Conservation (phyloP, 192 early-diverging fungal genomes). For the Coemansia sp. region DNA sequence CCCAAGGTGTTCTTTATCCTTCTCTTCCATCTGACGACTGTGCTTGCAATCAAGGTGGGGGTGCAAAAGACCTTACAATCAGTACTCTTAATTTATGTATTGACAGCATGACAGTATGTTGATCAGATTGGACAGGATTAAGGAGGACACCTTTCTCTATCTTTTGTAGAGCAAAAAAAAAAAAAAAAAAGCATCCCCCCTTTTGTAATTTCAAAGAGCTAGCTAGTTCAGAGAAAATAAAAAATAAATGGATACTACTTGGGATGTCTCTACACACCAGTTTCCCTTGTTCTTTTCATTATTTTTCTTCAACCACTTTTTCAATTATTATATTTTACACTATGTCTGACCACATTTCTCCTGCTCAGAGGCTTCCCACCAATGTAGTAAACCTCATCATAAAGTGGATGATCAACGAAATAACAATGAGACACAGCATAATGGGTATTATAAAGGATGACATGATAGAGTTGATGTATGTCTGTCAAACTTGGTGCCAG, state of each 20-base stretch:
- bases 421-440: not conserved
- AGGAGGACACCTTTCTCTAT: no score
- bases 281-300: not conserved
- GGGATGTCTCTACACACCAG: not conserved
- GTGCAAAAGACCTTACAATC: no score
- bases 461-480: not conserved
- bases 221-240: not conserved
- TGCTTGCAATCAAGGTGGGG: no score
- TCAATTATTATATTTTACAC: not conserved
- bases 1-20: no score
- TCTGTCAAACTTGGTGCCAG: not conserved
- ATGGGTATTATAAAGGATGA: not conserved
- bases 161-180: no score
- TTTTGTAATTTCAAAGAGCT: not conserved
- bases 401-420: conserved; percentile 1
- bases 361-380: not conserved
- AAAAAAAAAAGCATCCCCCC: no score
- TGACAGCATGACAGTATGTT: no score
- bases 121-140: no score
- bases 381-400: not conserved
- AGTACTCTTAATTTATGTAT: no score
- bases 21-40: no score
- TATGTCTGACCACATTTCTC: not conserved
- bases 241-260: not conserved
- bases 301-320: not conserved